phyloP scores from a whole-genome alignment of 2,329 filamentous ascomycete genomes.

The Aspergillus fructus region DNA sequence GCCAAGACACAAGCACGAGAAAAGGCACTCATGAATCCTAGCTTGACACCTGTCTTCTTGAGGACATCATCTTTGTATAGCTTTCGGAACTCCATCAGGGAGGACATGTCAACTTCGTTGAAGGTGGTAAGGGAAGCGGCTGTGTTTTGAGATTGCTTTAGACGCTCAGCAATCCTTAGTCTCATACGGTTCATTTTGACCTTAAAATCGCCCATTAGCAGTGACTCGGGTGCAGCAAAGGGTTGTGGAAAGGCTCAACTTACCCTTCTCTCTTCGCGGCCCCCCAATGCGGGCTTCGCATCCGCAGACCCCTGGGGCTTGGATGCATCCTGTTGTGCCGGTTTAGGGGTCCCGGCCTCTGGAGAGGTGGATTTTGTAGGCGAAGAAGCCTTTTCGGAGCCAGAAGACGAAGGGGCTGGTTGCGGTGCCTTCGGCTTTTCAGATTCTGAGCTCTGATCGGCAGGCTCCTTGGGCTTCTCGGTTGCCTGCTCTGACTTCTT shows the following conservation, averaged over 20 bases:
- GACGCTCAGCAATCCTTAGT: conserved; percentile 89
- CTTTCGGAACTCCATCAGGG: conserved; percentile 94
- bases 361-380: conserved; percentile 44
- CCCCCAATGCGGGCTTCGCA: conserved; percentile 55
- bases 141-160: conserved; percentile 99
- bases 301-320: conserved; percentile 21
- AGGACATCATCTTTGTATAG: conserved; percentile 94
- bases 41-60: conserved; percentile 94
- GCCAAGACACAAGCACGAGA: conserved; percentile 84
- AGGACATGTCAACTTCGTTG: conserved; percentile 99
- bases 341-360: conserved; percentile 24
- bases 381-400: conserved; percentile 31
- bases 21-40: conserved; percentile 99
- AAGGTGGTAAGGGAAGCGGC: conserved; percentile 96
- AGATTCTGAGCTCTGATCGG: conserved; percentile 47
- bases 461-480: conserved; percentile 61
- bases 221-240: not conserved
- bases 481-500: conserved; percentile 57
- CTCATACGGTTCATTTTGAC: conserved; percentile 99
- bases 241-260: conserved; percentile 36
- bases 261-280: conserved; percentile 84
- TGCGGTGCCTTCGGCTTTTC: conserved; percentile 28
- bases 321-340: conserved; percentile 21
- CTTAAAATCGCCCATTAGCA: conserved; percentile 44
- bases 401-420: conserved; percentile 8